These are phyloP conservation scores for Pleurotus sapidus DNA, from an alignment of 768 basidiomycete species.

Conservation along the genomic window DNA sequence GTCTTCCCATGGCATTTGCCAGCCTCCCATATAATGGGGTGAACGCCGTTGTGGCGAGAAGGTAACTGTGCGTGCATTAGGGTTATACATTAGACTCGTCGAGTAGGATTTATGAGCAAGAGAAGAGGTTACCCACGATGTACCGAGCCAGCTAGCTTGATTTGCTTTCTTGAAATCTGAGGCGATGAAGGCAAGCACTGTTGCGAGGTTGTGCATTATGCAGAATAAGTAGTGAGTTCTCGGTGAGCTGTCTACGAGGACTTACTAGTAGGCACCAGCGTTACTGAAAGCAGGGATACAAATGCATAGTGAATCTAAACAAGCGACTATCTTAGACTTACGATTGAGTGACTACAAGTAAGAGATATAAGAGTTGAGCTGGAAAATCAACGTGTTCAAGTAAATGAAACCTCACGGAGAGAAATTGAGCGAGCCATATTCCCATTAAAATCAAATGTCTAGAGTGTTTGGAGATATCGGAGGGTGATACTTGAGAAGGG, in stretches of 20 bases:
- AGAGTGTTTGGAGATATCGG: neutral
- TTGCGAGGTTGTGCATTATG: neutral
- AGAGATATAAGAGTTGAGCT: no score
- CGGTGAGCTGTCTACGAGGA: neutral
- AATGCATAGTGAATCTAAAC: neutral
- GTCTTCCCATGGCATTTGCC: conserved; percentile 73
- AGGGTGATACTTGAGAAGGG: no score
- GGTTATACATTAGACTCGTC: neutral
- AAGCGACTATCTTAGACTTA: neutral
- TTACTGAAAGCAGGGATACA: conserved; percentile 37
- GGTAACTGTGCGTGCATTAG: conserved; percentile 44
- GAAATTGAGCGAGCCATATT: neutral
- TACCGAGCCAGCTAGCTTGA: conserved; percentile 83
- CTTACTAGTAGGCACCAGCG: conserved; percentile 77
- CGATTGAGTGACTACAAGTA: neutral
- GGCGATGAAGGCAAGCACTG: conserved; percentile 76
- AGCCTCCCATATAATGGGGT: conserved; percentile 81
- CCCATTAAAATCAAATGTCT: neutral
- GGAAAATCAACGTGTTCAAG: no score
- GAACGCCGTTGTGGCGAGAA: conserved; percentile 79
- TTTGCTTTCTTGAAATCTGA: conserved; percentile 77
- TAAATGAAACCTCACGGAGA: neutral
- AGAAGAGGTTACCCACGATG: conserved; percentile 44
- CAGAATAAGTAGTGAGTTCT: neutral
- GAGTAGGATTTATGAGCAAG: no score